Evolutionary conservation across 2,329 filamentous ascomycete genomes (phyloP).

Genomic region (Mycocentrospora acerina): DNA sequence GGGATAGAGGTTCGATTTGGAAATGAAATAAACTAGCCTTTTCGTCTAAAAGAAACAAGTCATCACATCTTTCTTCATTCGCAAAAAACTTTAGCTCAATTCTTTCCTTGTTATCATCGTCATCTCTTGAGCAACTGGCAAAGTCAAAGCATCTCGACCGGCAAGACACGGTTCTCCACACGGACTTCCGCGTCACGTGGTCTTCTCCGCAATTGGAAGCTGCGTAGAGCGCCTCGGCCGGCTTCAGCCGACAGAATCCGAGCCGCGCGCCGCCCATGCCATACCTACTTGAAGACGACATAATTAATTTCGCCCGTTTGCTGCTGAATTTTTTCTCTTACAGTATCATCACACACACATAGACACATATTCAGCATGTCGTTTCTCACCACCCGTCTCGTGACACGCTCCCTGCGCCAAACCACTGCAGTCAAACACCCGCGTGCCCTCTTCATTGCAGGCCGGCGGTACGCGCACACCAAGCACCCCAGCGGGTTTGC

Average conservation of each 20-base stretch:
- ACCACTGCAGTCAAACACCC: too few species aligned
- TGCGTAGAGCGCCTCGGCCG: constrained; percentile 21
- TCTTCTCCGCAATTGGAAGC: constrained; percentile 12
- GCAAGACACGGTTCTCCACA: constrained; percentile 4
- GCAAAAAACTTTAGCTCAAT: too few species aligned
- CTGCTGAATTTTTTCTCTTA: too few species aligned
- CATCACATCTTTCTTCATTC: too few species aligned
- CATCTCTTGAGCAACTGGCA: too few species aligned
- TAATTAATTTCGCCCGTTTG: too few species aligned
- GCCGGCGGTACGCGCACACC: constrained; percentile 57
- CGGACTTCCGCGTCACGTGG: background rate
- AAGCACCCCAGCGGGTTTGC: constrained; percentile 70
- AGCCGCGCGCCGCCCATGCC: constrained; percentile 3
- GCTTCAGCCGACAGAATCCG: constrained; percentile 27
- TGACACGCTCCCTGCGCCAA: constrained; percentile 44
- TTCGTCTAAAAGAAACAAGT: too few species aligned
- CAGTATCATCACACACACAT: constrained; percentile 8
- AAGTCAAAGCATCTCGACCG: too few species aligned
- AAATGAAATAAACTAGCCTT: too few species aligned
- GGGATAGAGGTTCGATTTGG: too few species aligned
- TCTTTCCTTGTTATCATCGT: too few species aligned
- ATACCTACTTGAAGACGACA: too few species aligned
- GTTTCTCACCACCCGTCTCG: constrained; percentile 34
- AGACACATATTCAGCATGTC: constrained; percentile 31
- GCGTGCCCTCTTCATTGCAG: constrained; percentile 16